Conservation (phyloP, 345 rosid genomes). For the Brassica nigra region DNA sequence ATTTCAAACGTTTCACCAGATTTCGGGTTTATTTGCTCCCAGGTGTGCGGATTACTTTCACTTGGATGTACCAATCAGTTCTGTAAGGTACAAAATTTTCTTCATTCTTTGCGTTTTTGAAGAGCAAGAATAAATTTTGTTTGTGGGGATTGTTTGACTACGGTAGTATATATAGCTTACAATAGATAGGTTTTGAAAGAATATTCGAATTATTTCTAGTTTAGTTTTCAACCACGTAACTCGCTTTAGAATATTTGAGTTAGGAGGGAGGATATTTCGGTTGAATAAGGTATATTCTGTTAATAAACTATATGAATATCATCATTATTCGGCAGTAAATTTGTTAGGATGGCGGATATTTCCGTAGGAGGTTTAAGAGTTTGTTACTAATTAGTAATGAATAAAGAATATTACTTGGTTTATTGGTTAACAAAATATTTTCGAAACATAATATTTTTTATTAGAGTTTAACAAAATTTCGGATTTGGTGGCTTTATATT, state of each 20-base stretch:
- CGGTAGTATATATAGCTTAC: neutral
- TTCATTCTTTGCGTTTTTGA: neutral
- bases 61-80: neutral
- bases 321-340: too few relatives aligned
- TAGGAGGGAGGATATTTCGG: too few relatives aligned
- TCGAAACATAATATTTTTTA: neutral
- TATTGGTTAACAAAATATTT: neutral
- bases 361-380: too few relatives aligned
- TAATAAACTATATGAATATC: too few relatives aligned
- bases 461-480: neutral
- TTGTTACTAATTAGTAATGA: neutral
- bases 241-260: too few relatives aligned
- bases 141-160: neutral
- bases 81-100: neutral
- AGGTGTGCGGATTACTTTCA: neutral
- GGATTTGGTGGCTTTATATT: too few relatives aligned
- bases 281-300: too few relatives aligned
- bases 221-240: too few relatives aligned
- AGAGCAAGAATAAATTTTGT: neutral
- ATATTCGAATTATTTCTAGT: too few relatives aligned
- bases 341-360: too few relatives aligned
- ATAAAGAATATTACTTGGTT: neutral
- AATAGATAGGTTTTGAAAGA: too few relatives aligned
- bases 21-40: neutral
- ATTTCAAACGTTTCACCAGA: neutral